Evolutionary conservation across 2,329 filamentous ascomycete species (phyloP).

Genomic region (Curvularia verruculosa): DNA sequence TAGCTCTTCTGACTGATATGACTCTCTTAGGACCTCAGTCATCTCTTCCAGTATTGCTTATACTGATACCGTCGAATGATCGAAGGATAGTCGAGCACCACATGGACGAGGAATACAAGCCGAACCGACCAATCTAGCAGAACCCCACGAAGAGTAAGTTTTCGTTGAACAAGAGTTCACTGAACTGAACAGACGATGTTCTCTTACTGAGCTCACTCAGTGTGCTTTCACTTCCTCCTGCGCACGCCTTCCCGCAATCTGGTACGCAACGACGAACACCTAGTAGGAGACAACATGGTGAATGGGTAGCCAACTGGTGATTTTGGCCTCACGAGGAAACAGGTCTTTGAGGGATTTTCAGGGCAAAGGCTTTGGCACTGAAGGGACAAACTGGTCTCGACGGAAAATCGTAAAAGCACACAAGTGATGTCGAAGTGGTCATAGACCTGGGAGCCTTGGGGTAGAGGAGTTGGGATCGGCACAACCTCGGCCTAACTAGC

Average conservation of each 20-base stretch:
- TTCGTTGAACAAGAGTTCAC: not conserved
- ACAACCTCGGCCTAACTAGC: constrained; percentile 23
- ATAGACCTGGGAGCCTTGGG: constrained; percentile 5
- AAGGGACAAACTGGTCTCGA: not conserved
- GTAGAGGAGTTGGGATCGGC: constrained; percentile 19
- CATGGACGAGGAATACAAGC: constrained; percentile 25
- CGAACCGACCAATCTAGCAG: constrained; percentile 28
- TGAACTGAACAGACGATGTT: not conserved
- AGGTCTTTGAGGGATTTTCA: not conserved
- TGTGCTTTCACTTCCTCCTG: not conserved
- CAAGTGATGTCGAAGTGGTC: constrained; percentile 12
- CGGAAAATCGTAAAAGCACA: constrained; percentile 5
- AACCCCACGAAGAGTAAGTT: constrained; percentile 19
- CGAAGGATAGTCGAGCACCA: constrained; percentile 19
- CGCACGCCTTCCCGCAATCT: not conserved
- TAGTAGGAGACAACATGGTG: not conserved
- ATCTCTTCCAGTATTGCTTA: constrained; percentile 7
- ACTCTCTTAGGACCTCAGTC: constrained; percentile 17
- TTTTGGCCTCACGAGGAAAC: not conserved
- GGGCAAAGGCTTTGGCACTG: not conserved
- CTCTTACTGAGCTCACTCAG: not conserved
- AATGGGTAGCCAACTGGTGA: not conserved
- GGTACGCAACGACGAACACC: constrained; percentile 1
- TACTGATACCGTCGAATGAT: constrained; percentile 11
- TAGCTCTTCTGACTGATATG: constrained; percentile 31